Percentiles rank a stretch among this genome's conserved stretches.
These are phyloP conservation scores for Rhizopogon vulgaris DNA, from an alignment of 768 basidiomycete species.

Conservation along the genomic window DNA sequence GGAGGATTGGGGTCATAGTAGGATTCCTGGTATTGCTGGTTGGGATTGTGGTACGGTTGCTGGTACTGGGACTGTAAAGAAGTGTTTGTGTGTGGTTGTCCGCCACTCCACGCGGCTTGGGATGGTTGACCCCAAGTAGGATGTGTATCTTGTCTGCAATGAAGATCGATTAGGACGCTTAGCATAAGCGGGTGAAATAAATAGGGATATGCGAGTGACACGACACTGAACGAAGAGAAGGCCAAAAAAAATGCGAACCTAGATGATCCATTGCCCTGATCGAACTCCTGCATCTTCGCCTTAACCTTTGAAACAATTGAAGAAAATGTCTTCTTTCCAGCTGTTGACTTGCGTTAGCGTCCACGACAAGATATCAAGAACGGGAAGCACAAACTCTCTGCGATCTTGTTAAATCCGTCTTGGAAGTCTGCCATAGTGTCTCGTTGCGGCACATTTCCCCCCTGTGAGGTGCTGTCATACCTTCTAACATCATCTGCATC, in stretches of 20 bases:
- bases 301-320: conserved; percentile 70
- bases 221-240: neutral
- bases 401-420: conserved; percentile 69
- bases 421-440: conserved; percentile 64
- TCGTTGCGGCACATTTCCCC: conserved; percentile 25
- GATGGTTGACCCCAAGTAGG: conserved; percentile 4
- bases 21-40: conserved; percentile 14
- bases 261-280: conserved; percentile 34
- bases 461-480: conserved; percentile 5
- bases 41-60: neutral
- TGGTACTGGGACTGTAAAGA: conserved; percentile 13
- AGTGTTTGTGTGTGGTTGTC: conserved; percentile 9
- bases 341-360: conserved; percentile 24
- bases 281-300: conserved; percentile 79
- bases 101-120: conserved; percentile 6
- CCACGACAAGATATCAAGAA: neutral
- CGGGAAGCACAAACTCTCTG: conserved; percentile 55
- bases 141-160: neutral
- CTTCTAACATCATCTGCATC: conserved; percentile 6
- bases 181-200: neutral
- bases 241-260: neutral
- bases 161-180: neutral
- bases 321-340: conserved; percentile 75
- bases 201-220: neutral
- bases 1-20: conserved; percentile 31